Evolutionary conservation across 805 yeast genomes (phyloP).

Genomic region (Diddensiella caesifluorescens): DNA sequence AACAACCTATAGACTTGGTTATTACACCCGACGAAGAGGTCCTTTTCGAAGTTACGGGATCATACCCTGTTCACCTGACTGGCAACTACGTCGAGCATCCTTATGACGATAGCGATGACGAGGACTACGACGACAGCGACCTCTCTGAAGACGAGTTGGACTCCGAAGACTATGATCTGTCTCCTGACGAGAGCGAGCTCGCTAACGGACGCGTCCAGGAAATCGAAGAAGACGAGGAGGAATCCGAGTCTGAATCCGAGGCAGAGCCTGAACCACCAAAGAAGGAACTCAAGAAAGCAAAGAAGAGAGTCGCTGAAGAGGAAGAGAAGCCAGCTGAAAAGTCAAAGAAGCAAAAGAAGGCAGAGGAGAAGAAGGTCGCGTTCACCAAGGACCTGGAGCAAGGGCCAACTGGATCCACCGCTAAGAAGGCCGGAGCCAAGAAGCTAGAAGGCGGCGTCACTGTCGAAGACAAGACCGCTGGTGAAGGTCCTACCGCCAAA

Average conservation of each 20-base stretch:
- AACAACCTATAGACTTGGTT: slow-evolving; percentile 86
- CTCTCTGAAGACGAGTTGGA: slow-evolving; percentile 31
- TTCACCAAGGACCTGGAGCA: slow-evolving; percentile 89
- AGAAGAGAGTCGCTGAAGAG: slow-evolving; percentile 36
- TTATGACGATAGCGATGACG: slow-evolving; percentile 62
- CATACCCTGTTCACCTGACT: slow-evolving; percentile 83
- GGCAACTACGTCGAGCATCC: slow-evolving; percentile 98
- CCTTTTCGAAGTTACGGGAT: slow-evolving; percentile 90
- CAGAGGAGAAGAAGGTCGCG: slow-evolving; percentile 68
- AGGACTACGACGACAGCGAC: slow-evolving; percentile 45
- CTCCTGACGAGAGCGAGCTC: slow-evolving; percentile 32
- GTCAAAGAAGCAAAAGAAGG: slow-evolving; percentile 32
- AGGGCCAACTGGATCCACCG: slow-evolving; percentile 64
- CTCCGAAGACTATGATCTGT: slow-evolving; percentile 33
- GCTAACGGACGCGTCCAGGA: slow-evolving; percentile 44
- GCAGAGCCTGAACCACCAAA: slow-evolving; percentile 55
- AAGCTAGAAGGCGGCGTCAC: slow-evolving; percentile 89
- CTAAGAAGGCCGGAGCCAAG: slow-evolving; percentile 42
- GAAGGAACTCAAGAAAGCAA: slow-evolving; percentile 33
- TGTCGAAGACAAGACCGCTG: slow-evolving; percentile 85
- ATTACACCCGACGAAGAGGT: slow-evolving; percentile 92
- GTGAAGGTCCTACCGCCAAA: slow-evolving; percentile 85
- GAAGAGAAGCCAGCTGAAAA: slow-evolving; percentile 28
- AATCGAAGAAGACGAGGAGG: slow-evolving; percentile 51
- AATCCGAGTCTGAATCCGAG: slow-evolving; percentile 39